phyloP scores from a whole-genome alignment of 1,284 basidiomycete species.

The Malassezia slooffiae region DNA sequence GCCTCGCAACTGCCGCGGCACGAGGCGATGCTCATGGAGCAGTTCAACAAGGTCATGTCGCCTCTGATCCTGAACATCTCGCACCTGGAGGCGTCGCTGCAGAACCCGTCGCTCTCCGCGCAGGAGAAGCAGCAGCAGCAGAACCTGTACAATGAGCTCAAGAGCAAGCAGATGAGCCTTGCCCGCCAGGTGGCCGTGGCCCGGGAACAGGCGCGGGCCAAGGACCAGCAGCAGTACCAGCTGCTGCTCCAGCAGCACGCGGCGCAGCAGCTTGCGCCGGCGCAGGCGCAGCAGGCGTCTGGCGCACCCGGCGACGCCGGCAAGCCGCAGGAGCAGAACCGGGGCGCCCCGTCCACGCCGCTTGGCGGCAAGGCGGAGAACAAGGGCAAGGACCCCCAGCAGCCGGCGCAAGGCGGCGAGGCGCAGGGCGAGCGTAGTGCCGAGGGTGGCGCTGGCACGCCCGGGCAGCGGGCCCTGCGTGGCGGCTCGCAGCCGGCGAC shows the following conservation, averaged over 20 bases:
- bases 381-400: constrained; percentile 1
- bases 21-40: constrained; percentile 29
- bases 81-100: constrained; percentile 24
- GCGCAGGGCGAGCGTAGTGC: constrained; percentile 8
- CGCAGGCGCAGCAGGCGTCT: background rate
- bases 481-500: background rate
- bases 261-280: constrained; percentile 5
- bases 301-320: too few relatives aligned
- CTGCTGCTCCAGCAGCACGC: constrained; percentile 13
- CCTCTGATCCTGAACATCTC: constrained; percentile 30
- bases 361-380: too few relatives aligned
- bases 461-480: too few relatives aligned
- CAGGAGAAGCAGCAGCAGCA: constrained; percentile 33
- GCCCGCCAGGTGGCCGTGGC: constrained; percentile 34
- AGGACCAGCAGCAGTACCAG: constrained; percentile 23
- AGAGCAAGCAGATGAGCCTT: constrained; percentile 27
- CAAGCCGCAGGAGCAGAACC: background rate
- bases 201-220: constrained; percentile 26
- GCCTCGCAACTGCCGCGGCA: constrained; percentile 19
- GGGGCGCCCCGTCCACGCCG: constrained; percentile 1
- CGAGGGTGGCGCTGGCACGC: background rate
- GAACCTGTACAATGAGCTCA: constrained; percentile 26
- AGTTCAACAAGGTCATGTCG: constrained; percentile 32
- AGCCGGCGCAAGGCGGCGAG: background rate
- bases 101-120: constrained; percentile 23